Conservation (phyloP, 23 red algal species). For the Gracilaria gracilis region DNA sequence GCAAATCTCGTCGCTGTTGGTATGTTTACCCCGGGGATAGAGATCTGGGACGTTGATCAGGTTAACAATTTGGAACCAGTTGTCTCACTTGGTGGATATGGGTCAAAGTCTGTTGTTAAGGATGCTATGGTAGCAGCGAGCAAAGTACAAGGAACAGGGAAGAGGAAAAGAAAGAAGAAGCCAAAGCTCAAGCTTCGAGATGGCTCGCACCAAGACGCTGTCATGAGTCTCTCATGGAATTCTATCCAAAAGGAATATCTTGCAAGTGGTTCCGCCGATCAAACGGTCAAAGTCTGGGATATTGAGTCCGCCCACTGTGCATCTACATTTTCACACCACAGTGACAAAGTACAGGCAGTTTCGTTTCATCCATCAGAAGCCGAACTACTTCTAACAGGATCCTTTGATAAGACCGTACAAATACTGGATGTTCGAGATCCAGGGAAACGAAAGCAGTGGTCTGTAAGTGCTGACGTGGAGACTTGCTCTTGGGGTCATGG, state of each 20-base stretch:
- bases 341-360: conserved; percentile 88
- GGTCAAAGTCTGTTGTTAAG: not conserved
- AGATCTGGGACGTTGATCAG: conserved; percentile 89
- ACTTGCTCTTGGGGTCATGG: conserved; percentile 54
- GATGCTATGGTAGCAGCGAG: conserved; percentile 17
- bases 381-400: conserved; percentile 66
- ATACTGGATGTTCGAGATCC: conserved; percentile 83
- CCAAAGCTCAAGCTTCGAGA: conserved; percentile 55
- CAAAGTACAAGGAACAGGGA: conserved; percentile 18
- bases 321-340: conserved; percentile 72
- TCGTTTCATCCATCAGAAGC: conserved; percentile 80
- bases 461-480: conserved; percentile 63
- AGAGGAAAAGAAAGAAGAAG: conserved; percentile 53
- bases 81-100: conserved; percentile 80
- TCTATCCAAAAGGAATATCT: conserved; percentile 78
- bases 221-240: conserved; percentile 90
- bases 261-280: conserved; percentile 86
- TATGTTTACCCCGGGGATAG: conserved; percentile 88
- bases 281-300: conserved; percentile 91
- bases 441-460: conserved; percentile 23
- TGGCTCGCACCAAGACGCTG: conserved; percentile 64
- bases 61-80: conserved; percentile 87
- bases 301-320: conserved; percentile 78
- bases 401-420: conserved; percentile 83
- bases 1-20: conserved; percentile 87